phyloP scores from a whole-genome alignment of 1,284 basidiomycete species.

The Bondarzewia mesenterica region DNA sequence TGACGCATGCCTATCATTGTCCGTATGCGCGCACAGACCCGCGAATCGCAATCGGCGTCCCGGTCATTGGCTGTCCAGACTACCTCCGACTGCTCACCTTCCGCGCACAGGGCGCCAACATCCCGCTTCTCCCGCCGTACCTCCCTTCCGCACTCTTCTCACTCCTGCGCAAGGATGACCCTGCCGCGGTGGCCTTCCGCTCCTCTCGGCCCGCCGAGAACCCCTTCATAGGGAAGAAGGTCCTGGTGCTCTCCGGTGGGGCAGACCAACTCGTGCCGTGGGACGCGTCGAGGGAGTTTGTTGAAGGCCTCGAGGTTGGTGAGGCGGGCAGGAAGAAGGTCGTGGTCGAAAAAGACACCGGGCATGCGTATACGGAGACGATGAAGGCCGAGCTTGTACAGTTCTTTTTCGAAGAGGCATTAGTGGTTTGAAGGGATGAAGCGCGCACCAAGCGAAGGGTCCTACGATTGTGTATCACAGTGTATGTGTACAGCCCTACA shows the following conservation, averaged over 20 bases:
- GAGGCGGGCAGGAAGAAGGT: conserved; percentile 35
- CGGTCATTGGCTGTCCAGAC: conserved; percentile 78
- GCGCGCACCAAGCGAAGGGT: too few relatives aligned
- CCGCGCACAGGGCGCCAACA: conserved; percentile 40
- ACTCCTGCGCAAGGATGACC: conserved; percentile 38
- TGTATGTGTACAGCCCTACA: too few relatives aligned
- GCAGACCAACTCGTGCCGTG: conserved; percentile 56
- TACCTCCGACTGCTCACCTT: conserved; percentile 52
- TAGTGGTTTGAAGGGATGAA: too few relatives aligned
- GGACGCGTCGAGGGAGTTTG: conserved; percentile 43
- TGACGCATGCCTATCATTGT: neutral
- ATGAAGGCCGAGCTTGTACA: conserved; percentile 41
- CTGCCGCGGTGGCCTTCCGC: conserved; percentile 28
- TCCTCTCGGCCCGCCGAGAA: conserved; percentile 22
- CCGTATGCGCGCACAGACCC: conserved; percentile 51
- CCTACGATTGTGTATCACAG: too few relatives aligned
- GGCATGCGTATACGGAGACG: conserved; percentile 38
- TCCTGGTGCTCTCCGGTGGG: conserved; percentile 59
- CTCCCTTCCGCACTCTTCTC: conserved; percentile 48
- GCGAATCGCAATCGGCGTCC: conserved; percentile 62
- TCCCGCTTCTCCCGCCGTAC: conserved; percentile 44
- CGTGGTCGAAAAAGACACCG: conserved; percentile 37
- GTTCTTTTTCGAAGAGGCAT: conserved; percentile 30
- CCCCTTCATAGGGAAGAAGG: conserved; percentile 55
- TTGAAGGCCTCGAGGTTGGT: conserved; percentile 47